Evolutionary conservation across 768 basidiomycete species (phyloP), one percentile per base, ranked within the genome.

Genomic region (Termitomyces eurrhizus): DNA sequence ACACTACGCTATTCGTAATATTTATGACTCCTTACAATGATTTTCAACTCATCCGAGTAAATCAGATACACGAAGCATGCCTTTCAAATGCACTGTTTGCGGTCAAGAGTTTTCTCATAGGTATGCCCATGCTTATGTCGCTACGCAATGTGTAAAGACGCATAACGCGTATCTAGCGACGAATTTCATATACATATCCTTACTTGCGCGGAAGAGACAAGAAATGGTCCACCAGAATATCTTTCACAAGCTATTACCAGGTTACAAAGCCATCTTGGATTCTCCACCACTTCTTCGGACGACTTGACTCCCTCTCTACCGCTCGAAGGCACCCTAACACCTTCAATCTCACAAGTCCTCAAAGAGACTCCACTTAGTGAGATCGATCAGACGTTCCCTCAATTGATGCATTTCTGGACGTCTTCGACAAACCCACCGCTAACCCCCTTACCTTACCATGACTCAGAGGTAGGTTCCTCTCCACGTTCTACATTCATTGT

Each of bases 1-100:
- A 35, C 55, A 56, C 32, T 56, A 56, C 13, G 35, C 16, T 33
- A 56, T 56, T 56, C 55, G 55, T 56, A 45, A 29, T 26, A 4
- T 4, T 29, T 26, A 7, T 29, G 26, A 29, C 52, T 53, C 14
- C 14, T 7, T 9, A 7, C 16, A 29, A 26, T 1, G 16, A 26
- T 6, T 26, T 41, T 5, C 4, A 12, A 29, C 21, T 53, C 26
- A 53, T 29, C 39, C 1, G 37, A 18, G 9, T 8, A 11, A 41
- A 53, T 3, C 18, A 53, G 52, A 53, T 24, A 41, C 52, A 18
- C 37, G 37, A 41, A 29, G 39, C 26, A 39, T 53, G 52, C 52
- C 52, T 18, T 53, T 53, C 39, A 53, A 26, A 16, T 53, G 52
- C 16, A 16, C 26, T 41, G 26, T 41, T 9, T 53, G 52, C 41